Evolutionary conservation across 768 basidiomycete genomes (phyloP), one percentile per base, ranked within the genome.

Genomic region (Dentipellis fragilis): DNA sequence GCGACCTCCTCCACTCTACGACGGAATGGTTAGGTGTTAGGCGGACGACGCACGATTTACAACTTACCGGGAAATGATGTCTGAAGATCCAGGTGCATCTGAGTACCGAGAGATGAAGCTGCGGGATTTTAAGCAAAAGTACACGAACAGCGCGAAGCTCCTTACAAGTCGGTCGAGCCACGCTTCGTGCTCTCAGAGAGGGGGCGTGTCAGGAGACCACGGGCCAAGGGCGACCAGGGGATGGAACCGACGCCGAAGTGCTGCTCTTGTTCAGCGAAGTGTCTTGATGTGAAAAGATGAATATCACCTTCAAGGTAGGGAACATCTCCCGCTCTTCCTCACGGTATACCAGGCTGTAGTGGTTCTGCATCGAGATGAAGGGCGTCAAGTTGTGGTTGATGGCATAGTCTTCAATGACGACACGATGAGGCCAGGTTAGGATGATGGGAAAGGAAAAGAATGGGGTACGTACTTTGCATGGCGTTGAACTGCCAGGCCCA

Each of bases 351-450:
- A 73, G 67, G 22, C 59, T 69, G 59, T 77, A 70, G 50, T 72
- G 69, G 61, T 75, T 76, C 65, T 77, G 75, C 76, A 77, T 77
- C 10, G 69, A 69, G 62, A 76, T 71, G 64, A 77, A 77, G 19
- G 71, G 72, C 5, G 75, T 74, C 14, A 67, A 59, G 48, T 62
- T 63, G 50, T 68, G 58, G 38, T 51, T 49, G 47, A 67, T 67
- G 23, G 68, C 67, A 42, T 68, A 65, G 48, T 64, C 64, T 65
- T 29, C 16, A 12, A 17, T 17, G n/a, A 14, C 1, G 9, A n/a
- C n/a, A n/a, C n/a, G 6, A 9, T 10, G 10, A 48, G 34, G 40
- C n/a, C 11, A 49, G 23, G 10, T 16, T 3, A 8, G 3, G 21
- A 10, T 37, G 39, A 17, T 16, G 42, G 42, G 40, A 1, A 29